Base-by-base conservation (phyloP, 306 rosid genomes). In the Pachyrhizus erosus region DNA sequence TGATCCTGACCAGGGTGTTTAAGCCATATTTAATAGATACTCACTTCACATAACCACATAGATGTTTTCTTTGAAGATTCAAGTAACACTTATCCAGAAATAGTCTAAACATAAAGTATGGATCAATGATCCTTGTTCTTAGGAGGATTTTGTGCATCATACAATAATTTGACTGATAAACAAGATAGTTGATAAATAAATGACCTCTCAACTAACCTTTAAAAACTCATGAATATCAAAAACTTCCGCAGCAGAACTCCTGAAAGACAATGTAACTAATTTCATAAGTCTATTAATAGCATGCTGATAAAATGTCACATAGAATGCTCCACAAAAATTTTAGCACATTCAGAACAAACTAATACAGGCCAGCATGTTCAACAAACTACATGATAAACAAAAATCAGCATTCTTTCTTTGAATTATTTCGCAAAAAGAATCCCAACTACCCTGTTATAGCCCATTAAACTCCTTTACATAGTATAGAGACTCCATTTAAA, bases 191-290 rank as follows among this genome's bases (percentile, higher is more conserved):
- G 33, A 62, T 9, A 82, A 65, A 61, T 15, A 82, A 65, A 61
- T 15, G 48, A 58, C 54, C 57, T 45, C 31, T 68, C 21, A 48
- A 73, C 90, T 24, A 20, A 95, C 99, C 99, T 93, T 89, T 73
- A 93, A 21, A 82, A 91, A 60, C 54, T 91, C 86, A 5, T 54
- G 71, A 82, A 86, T 77, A 84, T 76, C 77, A 24, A 82, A 86
- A 84, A 76, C 87, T 76, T 87, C 89, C 48, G 3, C 78, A 29
- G 81, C 87, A 4, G 91, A 85, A 74, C 85, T 89, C 98, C 98
- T 96, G 92, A 84, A 87, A 88, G 27, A 78, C 52, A 57, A 61
- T 11, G 70, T n/a, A 75, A 66, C 21, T 42, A 82, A 65, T 26
- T 20, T 82, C 72, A 67, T 55, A 70, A 79, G 58, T 83, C 54